Conservation (phyloP, 805 yeast genomes). For the Pichia eremophila region DNA sequence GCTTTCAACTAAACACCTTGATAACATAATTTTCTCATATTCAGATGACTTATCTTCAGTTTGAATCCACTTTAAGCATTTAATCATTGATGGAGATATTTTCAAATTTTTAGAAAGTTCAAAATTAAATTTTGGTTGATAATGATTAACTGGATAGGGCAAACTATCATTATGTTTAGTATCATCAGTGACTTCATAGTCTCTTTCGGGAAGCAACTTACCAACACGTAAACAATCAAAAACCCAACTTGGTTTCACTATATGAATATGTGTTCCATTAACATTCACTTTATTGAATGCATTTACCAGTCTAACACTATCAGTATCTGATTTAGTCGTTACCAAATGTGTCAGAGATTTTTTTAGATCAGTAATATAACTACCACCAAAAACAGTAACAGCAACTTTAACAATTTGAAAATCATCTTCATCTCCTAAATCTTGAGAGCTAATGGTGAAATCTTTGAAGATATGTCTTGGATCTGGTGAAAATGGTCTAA, state of each 20-base stretch:
- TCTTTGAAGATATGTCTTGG: conserved; percentile 55
- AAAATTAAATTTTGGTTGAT: not conserved
- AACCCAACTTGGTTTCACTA: conserved; percentile 76
- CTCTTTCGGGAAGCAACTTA: conserved; percentile 30
- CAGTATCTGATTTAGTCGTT: conserved; percentile 43
- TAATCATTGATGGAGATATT: not conserved
- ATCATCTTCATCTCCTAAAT: conserved; percentile 49
- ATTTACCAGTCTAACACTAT: conserved; percentile 30
- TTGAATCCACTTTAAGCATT: not conserved
- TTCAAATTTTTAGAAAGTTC: not conserved
- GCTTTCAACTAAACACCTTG: not conserved
- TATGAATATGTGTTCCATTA: conserved; percentile 33
- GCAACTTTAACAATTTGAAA: conserved; percentile 52
- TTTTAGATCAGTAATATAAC: conserved; percentile 50
- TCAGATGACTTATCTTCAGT: not conserved
- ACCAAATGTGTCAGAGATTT: conserved; percentile 73
- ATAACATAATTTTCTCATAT: not conserved
- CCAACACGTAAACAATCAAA: conserved; percentile 2
- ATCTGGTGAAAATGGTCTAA: conserved; percentile 62
- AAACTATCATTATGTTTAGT: not conserved
- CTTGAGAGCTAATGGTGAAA: conserved; percentile 41
- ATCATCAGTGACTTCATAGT: not conserved
- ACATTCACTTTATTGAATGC: conserved; percentile 22
- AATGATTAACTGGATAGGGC: not conserved
- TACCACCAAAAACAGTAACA: conserved; percentile 71